Evolutionary conservation across 805 yeast species (phyloP).

Genomic region (Starmera dryadoides): DNA sequence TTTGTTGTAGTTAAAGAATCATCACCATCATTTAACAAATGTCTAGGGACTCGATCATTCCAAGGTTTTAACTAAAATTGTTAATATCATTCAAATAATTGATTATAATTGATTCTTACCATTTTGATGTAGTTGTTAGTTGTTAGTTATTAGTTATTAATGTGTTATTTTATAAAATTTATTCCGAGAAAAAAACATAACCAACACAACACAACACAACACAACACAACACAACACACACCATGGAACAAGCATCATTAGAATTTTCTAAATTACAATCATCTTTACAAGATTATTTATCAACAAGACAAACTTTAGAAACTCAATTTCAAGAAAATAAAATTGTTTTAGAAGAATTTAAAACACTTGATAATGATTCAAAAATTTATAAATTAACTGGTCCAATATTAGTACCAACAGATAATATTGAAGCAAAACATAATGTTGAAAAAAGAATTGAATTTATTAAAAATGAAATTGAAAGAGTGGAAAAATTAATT

Average conservation of each 20-base stretch:
- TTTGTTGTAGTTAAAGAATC: too few species aligned
- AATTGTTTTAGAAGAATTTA: constrained; percentile 81
- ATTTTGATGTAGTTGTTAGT: too few species aligned
- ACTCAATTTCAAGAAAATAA: constrained; percentile 92
- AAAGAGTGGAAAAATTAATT: constrained; percentile 67
- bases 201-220: not conserved
- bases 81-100: too few species aligned
- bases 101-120: too few species aligned
- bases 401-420: constrained; percentile 88
- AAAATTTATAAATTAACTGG: constrained; percentile 88
- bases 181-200: constrained; percentile 1
- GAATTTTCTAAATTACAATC: constrained; percentile 40
- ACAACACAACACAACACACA: constrained; percentile 14
- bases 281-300: constrained; percentile 44
- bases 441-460: constrained; percentile 88
- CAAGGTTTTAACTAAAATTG: constrained; percentile 39
- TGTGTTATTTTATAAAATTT: not conserved
- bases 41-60: constrained; percentile 42
- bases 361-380: constrained; percentile 53
- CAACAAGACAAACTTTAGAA: constrained; percentile 80
- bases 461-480: constrained; percentile 74
- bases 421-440: constrained; percentile 67
- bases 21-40: constrained; percentile 37
- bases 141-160: not conserved
- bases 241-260: constrained; percentile 36